Conservation (phyloP, 2,329 filamentous ascomycete species). For the Penicillium sp. region DNA sequence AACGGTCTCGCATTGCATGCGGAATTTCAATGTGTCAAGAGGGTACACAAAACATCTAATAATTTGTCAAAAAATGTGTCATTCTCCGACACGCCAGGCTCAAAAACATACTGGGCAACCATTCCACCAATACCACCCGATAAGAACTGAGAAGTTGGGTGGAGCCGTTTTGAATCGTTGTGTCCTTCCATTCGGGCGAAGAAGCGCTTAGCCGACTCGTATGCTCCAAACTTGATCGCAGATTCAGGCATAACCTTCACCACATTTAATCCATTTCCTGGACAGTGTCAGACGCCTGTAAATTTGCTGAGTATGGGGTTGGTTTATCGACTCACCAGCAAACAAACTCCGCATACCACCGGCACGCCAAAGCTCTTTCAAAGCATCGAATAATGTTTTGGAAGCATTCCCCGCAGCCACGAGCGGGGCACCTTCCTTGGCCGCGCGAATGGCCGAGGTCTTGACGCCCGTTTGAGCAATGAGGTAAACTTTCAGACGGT, state of each 20-base stretch:
- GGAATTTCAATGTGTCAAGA: constrained; percentile 71
- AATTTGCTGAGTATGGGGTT: not conserved
- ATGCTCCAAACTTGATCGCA: constrained; percentile 96
- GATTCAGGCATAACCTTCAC: constrained; percentile 99
- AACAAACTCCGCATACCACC: constrained; percentile 90
- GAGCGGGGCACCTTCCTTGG: constrained; percentile 71
- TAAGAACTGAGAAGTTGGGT: constrained; percentile 83
- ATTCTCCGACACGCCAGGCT: not conserved
- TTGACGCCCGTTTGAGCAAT: constrained; percentile 81
- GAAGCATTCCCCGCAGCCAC: constrained; percentile 68
- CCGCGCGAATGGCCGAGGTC: constrained; percentile 64
- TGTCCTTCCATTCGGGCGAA: constrained; percentile 88
- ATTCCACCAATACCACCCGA: constrained; percentile 91
- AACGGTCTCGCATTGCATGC: constrained; percentile 94
- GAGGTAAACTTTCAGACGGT: constrained; percentile 95
- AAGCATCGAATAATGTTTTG: constrained; percentile 72
- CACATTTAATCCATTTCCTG: constrained; percentile 94
- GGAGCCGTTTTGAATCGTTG: constrained; percentile 76
- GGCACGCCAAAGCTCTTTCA: constrained; percentile 78
- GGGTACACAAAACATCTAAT: constrained; percentile 87
- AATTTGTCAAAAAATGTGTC: constrained; percentile 25
- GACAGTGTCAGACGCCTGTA: not conserved
- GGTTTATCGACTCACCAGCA: constrained; percentile 68
- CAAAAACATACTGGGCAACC: constrained; percentile 78
- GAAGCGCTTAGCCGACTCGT: constrained; percentile 89